Percentiles rank a stretch among this genome's conserved stretches.
These are phyloP conservation scores for Ganoderma meredithae DNA, from an alignment of 1,284 basidiomycete species.

Conservation along the genomic window DNA sequence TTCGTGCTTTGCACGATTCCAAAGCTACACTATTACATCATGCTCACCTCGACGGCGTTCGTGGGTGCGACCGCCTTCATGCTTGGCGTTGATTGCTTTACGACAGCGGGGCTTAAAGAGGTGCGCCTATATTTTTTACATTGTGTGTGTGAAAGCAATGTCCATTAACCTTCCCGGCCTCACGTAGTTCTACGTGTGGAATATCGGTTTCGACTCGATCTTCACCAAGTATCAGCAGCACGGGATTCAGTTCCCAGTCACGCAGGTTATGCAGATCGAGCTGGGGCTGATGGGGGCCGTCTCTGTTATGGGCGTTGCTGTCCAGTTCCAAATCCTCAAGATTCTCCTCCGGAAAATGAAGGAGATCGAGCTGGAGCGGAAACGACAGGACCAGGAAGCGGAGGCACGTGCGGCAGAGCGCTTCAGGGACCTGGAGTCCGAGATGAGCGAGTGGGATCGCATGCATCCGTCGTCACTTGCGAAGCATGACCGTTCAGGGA, in stretches of 20 bases:
- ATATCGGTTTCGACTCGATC: slow-evolving; percentile 82
- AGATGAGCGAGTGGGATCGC: slow-evolving; percentile 88
- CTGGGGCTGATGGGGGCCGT: slow-evolving; percentile 86
- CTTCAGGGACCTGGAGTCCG: slow-evolving; percentile 71
- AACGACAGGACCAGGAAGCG: slow-evolving; percentile 76
- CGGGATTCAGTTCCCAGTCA: slow-evolving; percentile 80
- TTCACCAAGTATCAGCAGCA: slow-evolving; percentile 80
- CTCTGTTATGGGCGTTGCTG: slow-evolving; percentile 86
- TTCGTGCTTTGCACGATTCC: slow-evolving; percentile 59
- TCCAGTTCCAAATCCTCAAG: slow-evolving; percentile 88
- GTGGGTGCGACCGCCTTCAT: slow-evolving; percentile 95
- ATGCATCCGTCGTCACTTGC: slow-evolving; percentile 72
- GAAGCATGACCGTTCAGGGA: slow-evolving; percentile 69
- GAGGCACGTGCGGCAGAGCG: slow-evolving; percentile 79
- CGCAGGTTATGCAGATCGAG: slow-evolving; percentile 93
- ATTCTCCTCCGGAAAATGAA: slow-evolving; percentile 81
- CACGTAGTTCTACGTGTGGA: slow-evolving; percentile 92
- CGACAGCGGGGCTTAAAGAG: slow-evolving; percentile 91
- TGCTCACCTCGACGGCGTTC: slow-evolving; percentile 85
- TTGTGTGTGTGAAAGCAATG: slow-evolving; percentile 4
- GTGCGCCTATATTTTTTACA: slow-evolving; percentile 46
- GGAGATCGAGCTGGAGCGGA: slow-evolving; percentile 82
- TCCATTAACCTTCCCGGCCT: slow-evolving; percentile 15
- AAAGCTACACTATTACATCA: slow-evolving; percentile 78
- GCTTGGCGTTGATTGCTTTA: slow-evolving; percentile 93